Evolutionary conservation across 345 rosid species (phyloP).

Genomic region (Salix udensis): DNA sequence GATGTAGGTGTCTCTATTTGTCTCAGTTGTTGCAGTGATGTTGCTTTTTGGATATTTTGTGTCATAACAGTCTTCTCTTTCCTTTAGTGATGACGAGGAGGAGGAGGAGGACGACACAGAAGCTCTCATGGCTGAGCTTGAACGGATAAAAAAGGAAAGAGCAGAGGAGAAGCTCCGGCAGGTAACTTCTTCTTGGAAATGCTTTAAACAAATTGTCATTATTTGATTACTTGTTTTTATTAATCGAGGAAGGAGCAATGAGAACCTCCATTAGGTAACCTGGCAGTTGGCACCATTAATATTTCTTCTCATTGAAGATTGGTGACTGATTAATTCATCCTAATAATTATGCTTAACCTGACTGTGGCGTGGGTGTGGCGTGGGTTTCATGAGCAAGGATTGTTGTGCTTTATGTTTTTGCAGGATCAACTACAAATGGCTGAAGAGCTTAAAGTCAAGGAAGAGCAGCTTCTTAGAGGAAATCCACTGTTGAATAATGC

Average conservation of each 20-base stretch:
- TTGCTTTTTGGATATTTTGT: background rate
- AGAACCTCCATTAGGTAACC: too few species aligned
- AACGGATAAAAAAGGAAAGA: constrained; percentile 88
- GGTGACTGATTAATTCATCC: background rate
- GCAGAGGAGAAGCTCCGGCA: constrained; percentile 80
- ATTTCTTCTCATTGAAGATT: background rate
- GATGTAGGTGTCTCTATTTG: background rate
- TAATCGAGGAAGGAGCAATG: too few species aligned
- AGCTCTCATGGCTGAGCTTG: constrained; percentile 95
- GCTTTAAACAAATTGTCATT: background rate
- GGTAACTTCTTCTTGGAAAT: constrained; percentile 34
- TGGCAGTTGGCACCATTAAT: background rate
- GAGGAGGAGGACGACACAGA: constrained; percentile 81
- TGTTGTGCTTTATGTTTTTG: background rate
- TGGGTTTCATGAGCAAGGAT: background rate
- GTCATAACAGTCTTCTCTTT: constrained; percentile 7
- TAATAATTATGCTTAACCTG: background rate
- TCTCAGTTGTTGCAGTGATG: background rate
- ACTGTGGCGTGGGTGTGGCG: background rate
- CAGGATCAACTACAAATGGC: constrained; percentile 71
- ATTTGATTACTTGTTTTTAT: background rate
- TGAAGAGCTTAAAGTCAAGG: constrained; percentile 82
- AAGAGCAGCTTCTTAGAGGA: constrained; percentile 89
- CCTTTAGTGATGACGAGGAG: constrained; percentile 39
- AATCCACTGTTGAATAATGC: constrained; percentile 80